Base-by-base conservation (phyloP, 352 stramenopile species). In the Pythium rishiriense region DNA sequence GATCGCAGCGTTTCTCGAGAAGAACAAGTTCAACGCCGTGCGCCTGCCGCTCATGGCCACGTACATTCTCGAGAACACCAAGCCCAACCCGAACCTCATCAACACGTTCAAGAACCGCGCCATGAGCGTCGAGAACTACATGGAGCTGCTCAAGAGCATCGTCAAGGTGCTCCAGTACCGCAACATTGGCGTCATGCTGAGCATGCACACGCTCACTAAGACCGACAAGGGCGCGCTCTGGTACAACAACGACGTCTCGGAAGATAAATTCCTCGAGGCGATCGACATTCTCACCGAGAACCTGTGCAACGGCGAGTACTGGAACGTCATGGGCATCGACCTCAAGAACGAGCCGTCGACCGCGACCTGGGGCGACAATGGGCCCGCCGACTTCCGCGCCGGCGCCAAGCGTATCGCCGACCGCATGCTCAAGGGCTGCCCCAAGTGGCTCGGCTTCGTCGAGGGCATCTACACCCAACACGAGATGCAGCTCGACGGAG, bases 1-100 rank as follows among this genome's bases (percentile, higher is more conserved):
- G 61, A 74, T 93, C 26, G 78, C 81, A 14, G 58, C 72, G n/a
- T 93, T 91, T 59, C 62, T 93, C n/a, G 51, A 76, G 0, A 49
- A 75, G 37, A 87, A 92, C 79, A 88, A 91, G n/a, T 92, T 88
- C 68, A 92, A 92, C 43, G 71, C 78, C n/a, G 78, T 92, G 15
- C 81, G 83, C 0, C 52, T 93, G n/a, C 83, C 83, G 7, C 74
- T 93, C 19, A 90, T 85, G 69, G 74, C 71, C 3, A 48, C 70
- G 21, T 84, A 69, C 69, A 79, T 93, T 33, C 61, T 93, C 19
- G 75, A 72, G 1, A 90, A 93, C 62, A 76, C 73, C 11, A 56
- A 74, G 10, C 81, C 81, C n/a, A 71, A 69, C 49, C 17, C 17
- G 1, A 49, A 31, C 0, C 33, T 83, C 6, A 62, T 83, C 45